Conservation (phyloP, 116 monocot genomes). For the Cymodocea nodosa region DNA sequence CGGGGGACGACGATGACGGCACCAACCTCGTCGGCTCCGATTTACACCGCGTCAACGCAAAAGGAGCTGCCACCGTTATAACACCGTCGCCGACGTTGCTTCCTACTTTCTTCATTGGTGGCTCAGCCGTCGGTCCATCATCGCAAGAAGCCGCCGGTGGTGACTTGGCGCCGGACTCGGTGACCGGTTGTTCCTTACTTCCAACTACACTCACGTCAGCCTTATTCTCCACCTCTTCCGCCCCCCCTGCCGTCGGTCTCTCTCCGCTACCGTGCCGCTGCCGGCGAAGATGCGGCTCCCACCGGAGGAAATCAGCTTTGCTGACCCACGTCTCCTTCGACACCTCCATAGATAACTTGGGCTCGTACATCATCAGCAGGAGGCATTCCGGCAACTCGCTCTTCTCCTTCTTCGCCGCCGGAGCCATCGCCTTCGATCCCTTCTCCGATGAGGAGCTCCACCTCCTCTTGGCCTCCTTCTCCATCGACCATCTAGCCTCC, state of each 20-base stretch:
- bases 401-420: constrained; percentile 9
- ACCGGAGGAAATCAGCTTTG: constrained; percentile 64
- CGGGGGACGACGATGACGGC: constrained; percentile 27
- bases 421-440: constrained; percentile 8
- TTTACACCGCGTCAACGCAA: constrained; percentile 87
- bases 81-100: constrained; percentile 14
- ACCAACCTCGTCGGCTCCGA: constrained; percentile 74
- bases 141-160: no score
- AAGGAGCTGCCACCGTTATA: constrained; percentile 18
- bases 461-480: constrained; percentile 39
- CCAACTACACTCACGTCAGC: neutral
- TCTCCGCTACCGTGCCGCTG: constrained; percentile 4
- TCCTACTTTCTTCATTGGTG: neutral
- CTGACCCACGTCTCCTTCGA: constrained; percentile 99
- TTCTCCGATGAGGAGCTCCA: constrained; percentile 55
- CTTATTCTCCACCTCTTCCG: neutral
- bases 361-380: constrained; percentile 98
- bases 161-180: constrained; percentile 1
- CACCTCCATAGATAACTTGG: constrained; percentile 98
- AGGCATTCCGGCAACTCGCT: constrained; percentile 71
- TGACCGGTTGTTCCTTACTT: neutral
- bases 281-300: constrained; percentile 35
- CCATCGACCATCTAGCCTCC: constrained; percentile 20
- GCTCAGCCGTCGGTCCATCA: neutral
- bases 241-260: neutral